Percentiles rank a stretch among this genome's conserved stretches.
These are phyloP conservation scores for Torulaspora microellipsoides DNA, from an alignment of 805 yeast genomes.

Conservation along the genomic window DNA sequence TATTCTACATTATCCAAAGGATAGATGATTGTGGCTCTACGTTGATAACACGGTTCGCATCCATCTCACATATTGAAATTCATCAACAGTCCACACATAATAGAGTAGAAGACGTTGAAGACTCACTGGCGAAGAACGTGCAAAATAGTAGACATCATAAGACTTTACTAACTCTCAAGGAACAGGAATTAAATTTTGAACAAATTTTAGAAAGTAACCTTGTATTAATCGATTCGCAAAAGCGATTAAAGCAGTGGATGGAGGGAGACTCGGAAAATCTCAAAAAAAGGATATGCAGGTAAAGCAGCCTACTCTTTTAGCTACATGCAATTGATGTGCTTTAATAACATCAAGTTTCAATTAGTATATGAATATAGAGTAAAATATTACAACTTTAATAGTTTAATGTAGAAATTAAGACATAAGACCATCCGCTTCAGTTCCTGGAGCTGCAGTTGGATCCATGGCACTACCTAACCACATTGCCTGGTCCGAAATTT, in stretches of 20 bases:
- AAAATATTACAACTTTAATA: too few species aligned
- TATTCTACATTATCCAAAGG: conserved; percentile 46
- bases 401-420: not conserved
- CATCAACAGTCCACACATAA: conserved; percentile 9
- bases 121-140: conserved; percentile 7
- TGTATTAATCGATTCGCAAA: conserved; percentile 39
- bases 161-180: conserved; percentile 40
- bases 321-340: too few species aligned
- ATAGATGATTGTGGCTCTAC: conserved; percentile 55
- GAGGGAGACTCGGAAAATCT: conserved; percentile 43
- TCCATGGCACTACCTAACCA: conserved; percentile 53
- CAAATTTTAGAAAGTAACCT: conserved; percentile 25
- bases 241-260: conserved; percentile 62
- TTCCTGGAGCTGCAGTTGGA: conserved; percentile 26
- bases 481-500: conserved; percentile 68
- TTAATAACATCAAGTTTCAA: too few species aligned
- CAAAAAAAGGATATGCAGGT: conserved; percentile 41
- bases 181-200: conserved; percentile 39
- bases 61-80: conserved; percentile 39
- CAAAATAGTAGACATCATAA: conserved; percentile 19
- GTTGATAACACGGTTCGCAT: conserved; percentile 55
- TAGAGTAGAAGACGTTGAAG: conserved; percentile 11
- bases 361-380: too few species aligned
- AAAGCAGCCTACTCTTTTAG: not conserved
- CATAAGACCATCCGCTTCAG: conserved; percentile 16